Base-by-base conservation (phyloP, 495 filamentous ascomycete species). In the Penicillium pancosmium region DNA sequence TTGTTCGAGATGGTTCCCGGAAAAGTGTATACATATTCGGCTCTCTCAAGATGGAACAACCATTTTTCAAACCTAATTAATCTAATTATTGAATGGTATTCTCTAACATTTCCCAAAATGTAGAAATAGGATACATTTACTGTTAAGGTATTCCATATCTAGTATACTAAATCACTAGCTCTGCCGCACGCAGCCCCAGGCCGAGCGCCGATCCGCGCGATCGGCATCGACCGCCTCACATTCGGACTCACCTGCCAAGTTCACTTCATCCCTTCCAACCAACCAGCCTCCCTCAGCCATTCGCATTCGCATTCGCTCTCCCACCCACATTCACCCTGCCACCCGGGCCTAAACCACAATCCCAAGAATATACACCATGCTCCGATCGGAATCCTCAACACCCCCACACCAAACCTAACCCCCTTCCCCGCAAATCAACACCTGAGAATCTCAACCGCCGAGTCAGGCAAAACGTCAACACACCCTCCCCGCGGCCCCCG, bases 161-260 rank as follows among this genome's bases (percentile, higher is more conserved):
- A 2, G 23, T 4, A 23, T 31, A 6, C 19, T 2, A 21, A 21
- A 31, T 7, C 27, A 31, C 27, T 31, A 31, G 52, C 25, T 51
- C 52, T 38, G 54, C 51, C 60, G 43, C 43, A 23, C 6, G 15
- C 43, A 46, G 33, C 4, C 27, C 6, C 0, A 6, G 27, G 27
- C 27, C 27, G 27, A 31, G 27, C 27, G 27, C 44, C 56, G 43
- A 56, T 56, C 54, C 18, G 60, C 50, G 27, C 31, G 56, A 60
- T 56, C 54, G 23, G 23, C 48, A 56, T 8, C 36, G 15, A 23
- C 55, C 52, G 25, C 47, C 35, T 43, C 27, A 31, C 27, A 31
- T 31, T 7, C 27, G 27, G 27, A 4, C 41, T 19, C 16, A 16
- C 16, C 41, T 19, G 15, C 8, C 1, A 12, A 44, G 5, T 19